Conservation (phyloP, 495 filamentous ascomycete genomes). For the Aspergillus bertholletiae region DNA sequence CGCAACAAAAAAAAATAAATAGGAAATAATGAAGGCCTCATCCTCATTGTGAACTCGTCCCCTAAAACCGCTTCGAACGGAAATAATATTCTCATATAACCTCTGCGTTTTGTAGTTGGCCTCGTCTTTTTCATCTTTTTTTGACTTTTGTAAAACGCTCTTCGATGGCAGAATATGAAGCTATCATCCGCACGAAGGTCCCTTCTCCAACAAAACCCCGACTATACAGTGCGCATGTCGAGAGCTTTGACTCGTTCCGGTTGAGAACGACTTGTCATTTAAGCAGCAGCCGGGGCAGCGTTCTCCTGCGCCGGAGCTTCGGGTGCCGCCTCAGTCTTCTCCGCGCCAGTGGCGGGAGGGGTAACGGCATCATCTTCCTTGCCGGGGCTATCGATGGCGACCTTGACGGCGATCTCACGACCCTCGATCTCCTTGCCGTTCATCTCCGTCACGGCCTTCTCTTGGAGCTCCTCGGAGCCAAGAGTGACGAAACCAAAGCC, state of each 20-base stretch:
- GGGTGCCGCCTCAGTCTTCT: constrained; percentile 41
- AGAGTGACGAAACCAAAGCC: constrained; percentile 98
- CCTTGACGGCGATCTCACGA: constrained; percentile 98
- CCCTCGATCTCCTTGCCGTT: constrained; percentile 98
- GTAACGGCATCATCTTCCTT: constrained; percentile 92
- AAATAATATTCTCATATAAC: constrained; percentile 15
- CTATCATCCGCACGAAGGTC: constrained; percentile 14
- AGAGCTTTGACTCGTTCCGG: constrained; percentile 16
- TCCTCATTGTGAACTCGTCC: constrained; percentile 10
- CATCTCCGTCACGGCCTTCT: constrained; percentile 96
- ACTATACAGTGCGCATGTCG: constrained; percentile 2
- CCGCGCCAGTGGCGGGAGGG: constrained; percentile 32
- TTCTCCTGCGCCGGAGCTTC: constrained; percentile 41
- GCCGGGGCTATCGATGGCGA: constrained; percentile 97
- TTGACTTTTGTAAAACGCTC: constrained; percentile 7
- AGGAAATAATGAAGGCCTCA: constrained; percentile 8
- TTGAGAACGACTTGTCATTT: constrained; percentile 23
- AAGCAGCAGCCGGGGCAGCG: constrained; percentile 29
- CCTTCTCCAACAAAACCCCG: constrained; percentile 2
- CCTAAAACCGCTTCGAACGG: constrained; percentile 17
- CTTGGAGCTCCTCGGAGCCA: constrained; percentile 89
- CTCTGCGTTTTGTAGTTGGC: constrained; percentile 11
- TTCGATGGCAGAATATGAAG: constrained; percentile 6
- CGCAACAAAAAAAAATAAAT: constrained; percentile 11
- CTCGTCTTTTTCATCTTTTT: constrained; percentile 10